phyloP scores from a whole-genome alignment of 148 eudicot genomes.

The Cornus kousa region DNA sequence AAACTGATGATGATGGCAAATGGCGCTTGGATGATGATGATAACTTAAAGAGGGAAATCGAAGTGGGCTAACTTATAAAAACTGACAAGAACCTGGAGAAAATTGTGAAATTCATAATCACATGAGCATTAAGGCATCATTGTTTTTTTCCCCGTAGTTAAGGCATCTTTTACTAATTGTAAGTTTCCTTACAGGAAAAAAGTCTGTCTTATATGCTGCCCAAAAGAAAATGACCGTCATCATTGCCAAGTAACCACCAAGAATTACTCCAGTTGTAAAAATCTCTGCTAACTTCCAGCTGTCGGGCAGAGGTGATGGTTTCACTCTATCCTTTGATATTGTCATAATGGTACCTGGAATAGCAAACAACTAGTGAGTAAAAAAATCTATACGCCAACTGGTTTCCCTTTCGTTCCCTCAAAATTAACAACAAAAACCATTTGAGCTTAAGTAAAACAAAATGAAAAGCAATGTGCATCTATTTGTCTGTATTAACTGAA shows the following conservation, averaged over 20 bases:
- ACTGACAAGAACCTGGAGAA: neutral
- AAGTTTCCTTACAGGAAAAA: slow-evolving; percentile 43
- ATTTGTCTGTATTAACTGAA: slow-evolving; percentile 4
- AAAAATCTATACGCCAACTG: neutral
- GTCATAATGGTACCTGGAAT: slow-evolving; percentile 57
- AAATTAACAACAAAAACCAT: neutral
- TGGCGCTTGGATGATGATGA: neutral
- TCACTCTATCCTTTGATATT: slow-evolving; percentile 57
- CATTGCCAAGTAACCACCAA: slow-evolving; percentile 50
- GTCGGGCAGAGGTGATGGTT: slow-evolving; percentile 53
- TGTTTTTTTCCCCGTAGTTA: too few relatives aligned
- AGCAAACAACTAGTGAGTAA: neutral
- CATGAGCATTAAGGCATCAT: neutral
- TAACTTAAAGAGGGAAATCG: neutral
- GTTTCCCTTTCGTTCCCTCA: neutral
- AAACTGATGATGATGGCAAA: neutral
- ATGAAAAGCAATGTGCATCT: neutral
- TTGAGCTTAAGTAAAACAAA: slow-evolving; percentile 6
- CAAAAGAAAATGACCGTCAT: slow-evolving; percentile 51
- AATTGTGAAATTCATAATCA: neutral
- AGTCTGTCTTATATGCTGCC: slow-evolving; percentile 47
- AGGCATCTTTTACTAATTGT: neutral
- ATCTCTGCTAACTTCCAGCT: slow-evolving; percentile 52
- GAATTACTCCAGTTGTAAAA: slow-evolving; percentile 44
- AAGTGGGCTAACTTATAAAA: neutral